phyloP scores from a whole-genome alignment of 225 moss, liverwort and hornwort species.

The Pleurozium schreberi region DNA sequence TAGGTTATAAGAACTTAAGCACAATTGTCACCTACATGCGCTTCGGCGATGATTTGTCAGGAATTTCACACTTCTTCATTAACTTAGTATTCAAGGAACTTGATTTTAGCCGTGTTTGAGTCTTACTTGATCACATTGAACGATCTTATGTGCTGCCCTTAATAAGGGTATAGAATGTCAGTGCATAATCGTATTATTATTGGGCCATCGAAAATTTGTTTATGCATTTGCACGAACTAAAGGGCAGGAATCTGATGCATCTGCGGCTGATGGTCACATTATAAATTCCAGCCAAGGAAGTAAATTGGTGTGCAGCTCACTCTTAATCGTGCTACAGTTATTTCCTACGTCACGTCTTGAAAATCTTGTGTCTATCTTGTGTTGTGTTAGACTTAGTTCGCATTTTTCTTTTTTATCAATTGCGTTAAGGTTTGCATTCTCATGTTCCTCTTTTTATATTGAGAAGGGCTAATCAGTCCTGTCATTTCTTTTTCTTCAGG shows the following conservation, averaged over 20 bases:
- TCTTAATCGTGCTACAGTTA: neutral
- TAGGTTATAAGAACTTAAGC: neutral
- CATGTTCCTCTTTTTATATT: neutral
- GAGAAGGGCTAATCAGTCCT: neutral
- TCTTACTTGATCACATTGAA: neutral
- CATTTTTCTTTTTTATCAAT: neutral
- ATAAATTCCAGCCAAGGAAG: constrained; percentile 2
- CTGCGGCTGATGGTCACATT: constrained; percentile 6
- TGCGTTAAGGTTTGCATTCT: neutral
- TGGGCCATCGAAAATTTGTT: neutral
- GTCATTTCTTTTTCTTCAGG: constrained; percentile 5
- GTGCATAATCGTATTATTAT: neutral
- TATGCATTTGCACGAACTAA: constrained; percentile 3
- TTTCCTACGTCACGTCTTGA: neutral
- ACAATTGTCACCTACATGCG: neutral
- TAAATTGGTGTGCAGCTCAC: constrained; percentile 20
- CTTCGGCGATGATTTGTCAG: neutral
- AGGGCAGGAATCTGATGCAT: constrained; percentile 24
- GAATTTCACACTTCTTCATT: too few species aligned
- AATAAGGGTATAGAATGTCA: neutral
- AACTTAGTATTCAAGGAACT: too few species aligned
- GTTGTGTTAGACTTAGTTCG: neutral
- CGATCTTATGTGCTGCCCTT: neutral
- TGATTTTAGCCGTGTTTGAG: neutral
- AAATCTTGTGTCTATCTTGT: neutral